Percentiles rank a stretch among this genome's conserved stretches.
phyloP scores from a whole-genome alignment of 1,284 basidiomycete species.

The Hemileia vastatrix region DNA sequence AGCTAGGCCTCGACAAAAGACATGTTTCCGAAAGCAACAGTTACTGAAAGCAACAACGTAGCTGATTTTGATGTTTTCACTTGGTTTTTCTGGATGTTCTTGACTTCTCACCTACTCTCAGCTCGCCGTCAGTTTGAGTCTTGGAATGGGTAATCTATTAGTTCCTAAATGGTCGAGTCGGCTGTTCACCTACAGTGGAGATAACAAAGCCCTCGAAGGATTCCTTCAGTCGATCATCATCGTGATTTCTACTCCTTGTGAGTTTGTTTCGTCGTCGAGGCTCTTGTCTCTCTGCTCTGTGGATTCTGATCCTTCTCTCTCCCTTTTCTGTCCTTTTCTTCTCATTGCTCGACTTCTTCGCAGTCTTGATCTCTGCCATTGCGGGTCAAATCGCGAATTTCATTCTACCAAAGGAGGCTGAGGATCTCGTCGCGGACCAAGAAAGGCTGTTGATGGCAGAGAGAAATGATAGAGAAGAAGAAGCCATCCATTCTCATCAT shows the following conservation, averaged over 20 bases:
- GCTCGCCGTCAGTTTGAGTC: slow-evolving; percentile 51
- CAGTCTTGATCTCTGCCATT: slow-evolving; percentile 59
- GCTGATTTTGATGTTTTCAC: background rate
- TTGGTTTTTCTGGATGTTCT: slow-evolving; percentile 3
- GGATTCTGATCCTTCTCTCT: background rate
- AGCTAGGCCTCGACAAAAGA: too few species aligned
- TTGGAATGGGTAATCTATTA: slow-evolving; percentile 60
- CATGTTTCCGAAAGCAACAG: too few species aligned
- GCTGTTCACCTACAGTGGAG: slow-evolving; percentile 51
- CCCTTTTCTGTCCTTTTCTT: background rate
- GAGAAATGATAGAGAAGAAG: background rate
- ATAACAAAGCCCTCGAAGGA: slow-evolving; percentile 57
- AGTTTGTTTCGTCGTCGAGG: too few species aligned
- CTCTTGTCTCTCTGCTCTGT: background rate
- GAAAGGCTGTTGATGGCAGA: slow-evolving; percentile 7
- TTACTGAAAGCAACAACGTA: too few species aligned
- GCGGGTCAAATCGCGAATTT: slow-evolving; percentile 41
- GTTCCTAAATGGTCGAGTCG: slow-evolving; percentile 47
- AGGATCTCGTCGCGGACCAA: slow-evolving; percentile 24
- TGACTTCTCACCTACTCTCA: background rate
- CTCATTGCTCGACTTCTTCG: background rate
- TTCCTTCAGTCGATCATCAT: slow-evolving; percentile 69
- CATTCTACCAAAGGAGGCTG: slow-evolving; percentile 33
- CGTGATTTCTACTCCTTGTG: slow-evolving; percentile 64
- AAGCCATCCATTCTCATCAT: background rate